Evolutionary conservation across 75 land plant species (phyloP), one percentile per base, ranked within the genome.

Genomic region (Cupressus sempervirens): DNA sequence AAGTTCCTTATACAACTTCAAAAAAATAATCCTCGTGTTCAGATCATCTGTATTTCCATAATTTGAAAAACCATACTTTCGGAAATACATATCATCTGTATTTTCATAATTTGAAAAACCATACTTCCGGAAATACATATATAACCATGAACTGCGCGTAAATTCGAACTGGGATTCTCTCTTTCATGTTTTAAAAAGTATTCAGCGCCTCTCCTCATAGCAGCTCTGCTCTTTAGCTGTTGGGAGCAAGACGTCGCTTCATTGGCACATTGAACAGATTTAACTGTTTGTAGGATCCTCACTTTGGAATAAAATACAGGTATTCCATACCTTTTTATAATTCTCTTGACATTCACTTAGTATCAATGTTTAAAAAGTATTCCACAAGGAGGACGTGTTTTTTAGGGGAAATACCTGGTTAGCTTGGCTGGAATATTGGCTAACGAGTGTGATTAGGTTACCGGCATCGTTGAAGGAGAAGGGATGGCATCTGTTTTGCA

Each of bases 401-500:
- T 56, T 16, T 20, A 15, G 62, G 62, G 62, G 6, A 56, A 56
- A 15, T 3, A 56, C 3, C 18, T 56, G 62, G 62, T 18, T 18
- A 56, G 62, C 4, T 56, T 16, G 23, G 26, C 20, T 62, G 67
- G 67, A 62, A 23, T 6, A 62, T 7, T 62, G 67, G n/a, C 67
- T 62, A 62, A 62, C 26, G n/a, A 62, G n/a, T 62, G 67, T 62
- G 26, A 62, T 62, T 62, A 62, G 67, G 67, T 20, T 62, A 23
- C 67, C 6, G 9, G n/a, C 74, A 12, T 72, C 4, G 35, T 32
- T 30, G 18, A 80, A 80, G 82, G 20, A 5, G 2, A 76, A 88
- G 88, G 88, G 86, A 88, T 88, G 90, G 86, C 88, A 72, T 94
- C 97, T 12, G 81, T 70, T 48, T 85, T 93, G 65, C 97, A 95